These are phyloP conservation scores for Kwoniella heveanensis DNA, from an alignment of 768 basidiomycete genomes.

Conservation along the genomic window DNA sequence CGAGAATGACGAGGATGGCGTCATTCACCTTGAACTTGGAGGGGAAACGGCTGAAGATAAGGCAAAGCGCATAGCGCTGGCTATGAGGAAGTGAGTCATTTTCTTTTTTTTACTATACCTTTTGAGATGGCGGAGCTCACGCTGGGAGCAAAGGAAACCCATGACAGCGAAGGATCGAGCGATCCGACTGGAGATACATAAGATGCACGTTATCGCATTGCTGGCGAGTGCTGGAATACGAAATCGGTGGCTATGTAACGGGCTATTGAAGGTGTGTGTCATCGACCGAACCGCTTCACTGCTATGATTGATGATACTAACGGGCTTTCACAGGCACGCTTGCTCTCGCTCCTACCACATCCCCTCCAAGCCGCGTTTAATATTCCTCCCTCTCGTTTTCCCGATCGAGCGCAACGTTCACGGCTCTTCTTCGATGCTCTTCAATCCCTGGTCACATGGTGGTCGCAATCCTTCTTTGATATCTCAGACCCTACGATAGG, in stretches of 20 bases:
- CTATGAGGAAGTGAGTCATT: slow-evolving; percentile 46
- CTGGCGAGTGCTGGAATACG: slow-evolving; percentile 72
- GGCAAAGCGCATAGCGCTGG: slow-evolving; percentile 41
- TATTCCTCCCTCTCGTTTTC: slow-evolving; percentile 74
- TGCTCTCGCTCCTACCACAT: slow-evolving; percentile 83
- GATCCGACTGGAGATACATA: slow-evolving; percentile 77
- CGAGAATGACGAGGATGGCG: slow-evolving; percentile 31
- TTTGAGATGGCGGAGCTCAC: not conserved
- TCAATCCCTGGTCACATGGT: slow-evolving; percentile 76
- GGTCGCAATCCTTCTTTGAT: slow-evolving; percentile 68
- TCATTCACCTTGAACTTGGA: slow-evolving; percentile 45
- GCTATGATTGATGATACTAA: not conserved
- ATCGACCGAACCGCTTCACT: not conserved
- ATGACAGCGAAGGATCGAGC: slow-evolving; percentile 64
- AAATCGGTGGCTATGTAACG: slow-evolving; percentile 82
- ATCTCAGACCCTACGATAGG: slow-evolving; percentile 46
- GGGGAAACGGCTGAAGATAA: slow-evolving; percentile 49
- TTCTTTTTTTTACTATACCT: too few species aligned
- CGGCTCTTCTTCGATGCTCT: slow-evolving; percentile 84
- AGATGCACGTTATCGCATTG: slow-evolving; percentile 81
- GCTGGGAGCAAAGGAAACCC: slow-evolving; percentile 39
- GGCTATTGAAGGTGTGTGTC: slow-evolving; percentile 72
- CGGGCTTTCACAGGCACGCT: slow-evolving; percentile 66
- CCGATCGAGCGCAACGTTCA: slow-evolving; percentile 78
- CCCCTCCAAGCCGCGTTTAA: slow-evolving; percentile 76